phyloP scores from a whole-genome alignment of 108 stramenopile genomes.

The Cyclotella sp. region DNA sequence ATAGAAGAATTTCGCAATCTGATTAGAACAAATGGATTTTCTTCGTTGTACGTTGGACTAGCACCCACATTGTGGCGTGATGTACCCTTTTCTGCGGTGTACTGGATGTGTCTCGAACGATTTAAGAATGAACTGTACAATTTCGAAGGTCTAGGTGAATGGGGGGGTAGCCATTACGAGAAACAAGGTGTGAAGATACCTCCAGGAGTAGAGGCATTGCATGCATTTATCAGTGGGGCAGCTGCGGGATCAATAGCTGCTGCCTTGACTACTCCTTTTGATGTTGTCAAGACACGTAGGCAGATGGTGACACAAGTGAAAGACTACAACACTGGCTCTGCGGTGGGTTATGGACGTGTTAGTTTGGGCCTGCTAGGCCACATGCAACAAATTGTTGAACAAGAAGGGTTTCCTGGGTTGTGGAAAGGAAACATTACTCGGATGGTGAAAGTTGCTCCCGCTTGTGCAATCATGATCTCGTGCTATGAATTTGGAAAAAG shows the following conservation, averaged over 20 bases:
- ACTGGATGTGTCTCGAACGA: slow-evolving; percentile 89
- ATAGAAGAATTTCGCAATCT: slow-evolving; percentile 57
- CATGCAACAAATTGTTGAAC: slow-evolving; percentile 53
- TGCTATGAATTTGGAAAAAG: slow-evolving; percentile 93
- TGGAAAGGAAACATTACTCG: slow-evolving; percentile 88
- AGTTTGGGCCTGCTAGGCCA: slow-evolving; percentile 32
- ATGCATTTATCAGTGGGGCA: slow-evolving; percentile 83
- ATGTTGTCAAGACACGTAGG: slow-evolving; percentile 93
- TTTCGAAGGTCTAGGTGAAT: background rate
- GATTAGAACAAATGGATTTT: slow-evolving; percentile 61
- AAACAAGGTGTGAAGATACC: slow-evolving; percentile 17
- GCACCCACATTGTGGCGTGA: slow-evolving; percentile 92
- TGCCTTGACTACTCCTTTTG: slow-evolving; percentile 92
- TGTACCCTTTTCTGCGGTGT: slow-evolving; percentile 93
- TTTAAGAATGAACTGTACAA: slow-evolving; percentile 32
- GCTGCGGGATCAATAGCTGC: slow-evolving; percentile 87
- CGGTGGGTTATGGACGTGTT: slow-evolving; percentile 10
- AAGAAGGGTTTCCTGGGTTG: slow-evolving; percentile 68
- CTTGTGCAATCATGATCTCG: slow-evolving; percentile 91
- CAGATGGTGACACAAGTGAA: slow-evolving; percentile 58
- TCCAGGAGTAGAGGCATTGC: slow-evolving; percentile 29
- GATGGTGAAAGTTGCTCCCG: slow-evolving; percentile 91
- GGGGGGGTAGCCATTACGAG: slow-evolving; percentile 17
- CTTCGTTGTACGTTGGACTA: slow-evolving; percentile 81
- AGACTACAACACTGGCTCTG: background rate